Conservation (phyloP, 2,329 filamentous ascomycete species). For the Graphilbum fragrans region DNA sequence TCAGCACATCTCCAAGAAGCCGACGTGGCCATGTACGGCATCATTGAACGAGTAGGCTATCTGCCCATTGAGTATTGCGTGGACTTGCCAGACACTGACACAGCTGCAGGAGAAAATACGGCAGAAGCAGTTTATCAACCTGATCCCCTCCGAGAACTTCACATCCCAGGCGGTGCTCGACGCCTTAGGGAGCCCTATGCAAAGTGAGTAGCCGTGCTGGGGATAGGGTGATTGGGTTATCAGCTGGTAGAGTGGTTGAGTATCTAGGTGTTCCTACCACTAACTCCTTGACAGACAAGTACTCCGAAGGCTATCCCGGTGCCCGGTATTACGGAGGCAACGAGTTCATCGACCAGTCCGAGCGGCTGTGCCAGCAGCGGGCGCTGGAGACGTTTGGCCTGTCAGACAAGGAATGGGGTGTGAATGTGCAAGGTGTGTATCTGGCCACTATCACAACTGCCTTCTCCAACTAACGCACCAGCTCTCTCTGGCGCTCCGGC, state of each 20-base stretch:
- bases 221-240: too few relatives aligned
- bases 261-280: too few relatives aligned
- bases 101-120: constrained; percentile 70
- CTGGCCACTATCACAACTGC: too few relatives aligned
- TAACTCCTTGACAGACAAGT: constrained; percentile 56
- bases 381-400: constrained; percentile 81
- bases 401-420: constrained; percentile 80
- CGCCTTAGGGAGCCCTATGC: constrained; percentile 87
- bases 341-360: constrained; percentile 86
- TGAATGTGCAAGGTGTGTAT: constrained; percentile 91
- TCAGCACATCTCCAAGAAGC: constrained; percentile 68
- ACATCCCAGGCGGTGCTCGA: constrained; percentile 88
- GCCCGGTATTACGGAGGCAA: constrained; percentile 96
- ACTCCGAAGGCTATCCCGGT: constrained; percentile 95
- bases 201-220: constrained; percentile 46
- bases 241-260: too few relatives aligned
- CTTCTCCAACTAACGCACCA: too few relatives aligned
- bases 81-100: background rate
- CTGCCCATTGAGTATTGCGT: background rate
- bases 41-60: constrained; percentile 71
- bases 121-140: constrained; percentile 97
- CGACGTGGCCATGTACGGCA: constrained; percentile 77
- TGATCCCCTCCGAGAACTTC: constrained; percentile 93
- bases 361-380: constrained; percentile 79
- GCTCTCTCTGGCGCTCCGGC: constrained; percentile 64